phyloP scores from a whole-genome alignment of 768 basidiomycete genomes.

The Leucosporidium creatinivorum region DNA sequence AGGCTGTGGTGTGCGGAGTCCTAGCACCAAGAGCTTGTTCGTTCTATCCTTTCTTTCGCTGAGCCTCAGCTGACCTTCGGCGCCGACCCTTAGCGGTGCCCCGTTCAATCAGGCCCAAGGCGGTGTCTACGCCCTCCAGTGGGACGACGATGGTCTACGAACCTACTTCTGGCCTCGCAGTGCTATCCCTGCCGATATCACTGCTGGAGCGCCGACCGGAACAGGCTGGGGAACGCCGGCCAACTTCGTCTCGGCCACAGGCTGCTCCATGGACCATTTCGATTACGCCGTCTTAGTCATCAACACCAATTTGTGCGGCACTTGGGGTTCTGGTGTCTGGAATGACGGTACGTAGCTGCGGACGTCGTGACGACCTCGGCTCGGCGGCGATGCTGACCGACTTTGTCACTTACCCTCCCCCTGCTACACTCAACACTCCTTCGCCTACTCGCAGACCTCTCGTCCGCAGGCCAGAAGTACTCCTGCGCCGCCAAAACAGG shows the following conservation, averaged over 20 bases:
- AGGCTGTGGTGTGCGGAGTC: constrained; percentile 14
- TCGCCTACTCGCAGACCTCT: too few species aligned
- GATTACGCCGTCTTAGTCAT: constrained; percentile 1
- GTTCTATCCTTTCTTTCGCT: too few species aligned
- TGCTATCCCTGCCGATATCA: constrained; percentile 14
- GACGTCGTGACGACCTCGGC: too few species aligned
- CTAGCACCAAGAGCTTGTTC: constrained; percentile 8
- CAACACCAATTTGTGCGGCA: not conserved
- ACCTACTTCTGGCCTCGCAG: constrained; percentile 14
- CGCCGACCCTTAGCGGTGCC: not conserved
- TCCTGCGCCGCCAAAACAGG: too few species aligned
- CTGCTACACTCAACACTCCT: too few species aligned
- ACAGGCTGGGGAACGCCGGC: constrained; percentile 7
- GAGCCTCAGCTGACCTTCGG: too few species aligned
- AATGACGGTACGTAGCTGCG: not conserved
- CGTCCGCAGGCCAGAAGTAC: too few species aligned
- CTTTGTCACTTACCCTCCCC: too few species aligned
- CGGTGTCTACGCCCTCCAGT: constrained; percentile 19
- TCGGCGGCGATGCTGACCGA: too few species aligned
- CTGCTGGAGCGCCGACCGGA: constrained; percentile 4
- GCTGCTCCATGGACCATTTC: constrained; percentile 2
- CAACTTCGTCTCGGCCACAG: not conserved
- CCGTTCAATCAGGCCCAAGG: constrained; percentile 16
- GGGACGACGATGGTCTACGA: not conserved
- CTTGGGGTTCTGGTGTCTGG: not conserved